Conservation (phyloP, 345 rosid genomes). For the Brassica nigra region DNA sequence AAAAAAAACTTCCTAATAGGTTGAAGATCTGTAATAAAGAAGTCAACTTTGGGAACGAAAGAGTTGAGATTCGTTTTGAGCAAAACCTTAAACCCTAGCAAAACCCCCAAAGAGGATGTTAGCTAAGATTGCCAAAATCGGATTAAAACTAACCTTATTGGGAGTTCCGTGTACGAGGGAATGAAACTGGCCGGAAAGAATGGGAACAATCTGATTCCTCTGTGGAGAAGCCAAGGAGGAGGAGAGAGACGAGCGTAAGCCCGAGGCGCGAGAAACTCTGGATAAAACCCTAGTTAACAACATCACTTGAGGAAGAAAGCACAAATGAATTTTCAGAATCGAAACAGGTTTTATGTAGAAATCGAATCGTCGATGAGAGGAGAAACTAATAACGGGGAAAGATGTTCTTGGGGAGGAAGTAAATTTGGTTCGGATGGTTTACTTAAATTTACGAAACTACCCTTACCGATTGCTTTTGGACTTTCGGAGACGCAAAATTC, state of each 20-base stretch:
- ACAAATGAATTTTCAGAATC: constrained; percentile 4
- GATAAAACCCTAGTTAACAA: constrained; percentile 56
- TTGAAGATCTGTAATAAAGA: not conserved
- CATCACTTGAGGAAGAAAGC: constrained; percentile 37
- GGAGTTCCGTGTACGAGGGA: constrained; percentile 43
- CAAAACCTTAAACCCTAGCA: constrained; percentile 52
- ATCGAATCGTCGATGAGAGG: not conserved
- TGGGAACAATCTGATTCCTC: constrained; percentile 42
- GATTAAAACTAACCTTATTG: constrained; percentile 37
- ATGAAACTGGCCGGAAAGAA: constrained; percentile 44
- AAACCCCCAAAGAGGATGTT: constrained; percentile 36
- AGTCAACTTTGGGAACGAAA: not conserved
- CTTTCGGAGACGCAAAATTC: too few species aligned
- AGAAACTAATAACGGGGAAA: not conserved
- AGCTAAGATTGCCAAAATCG: not conserved
- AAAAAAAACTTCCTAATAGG: not conserved
- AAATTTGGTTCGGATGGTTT: not conserved
- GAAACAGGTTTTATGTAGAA: constrained; percentile 8
- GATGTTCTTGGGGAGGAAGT: constrained; percentile 44
- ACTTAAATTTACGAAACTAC: constrained; percentile 27
- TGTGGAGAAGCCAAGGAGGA: constrained; percentile 42
- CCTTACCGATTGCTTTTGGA: constrained; percentile 22
- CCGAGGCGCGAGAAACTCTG: constrained; percentile 53
- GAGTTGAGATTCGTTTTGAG: constrained; percentile 13
- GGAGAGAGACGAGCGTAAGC: constrained; percentile 50